Evolutionary conservation across 495 filamentous ascomycete genomes (phyloP), one percentile per base, ranked within the genome.

Genomic region (Cetradonia linearis): DNA sequence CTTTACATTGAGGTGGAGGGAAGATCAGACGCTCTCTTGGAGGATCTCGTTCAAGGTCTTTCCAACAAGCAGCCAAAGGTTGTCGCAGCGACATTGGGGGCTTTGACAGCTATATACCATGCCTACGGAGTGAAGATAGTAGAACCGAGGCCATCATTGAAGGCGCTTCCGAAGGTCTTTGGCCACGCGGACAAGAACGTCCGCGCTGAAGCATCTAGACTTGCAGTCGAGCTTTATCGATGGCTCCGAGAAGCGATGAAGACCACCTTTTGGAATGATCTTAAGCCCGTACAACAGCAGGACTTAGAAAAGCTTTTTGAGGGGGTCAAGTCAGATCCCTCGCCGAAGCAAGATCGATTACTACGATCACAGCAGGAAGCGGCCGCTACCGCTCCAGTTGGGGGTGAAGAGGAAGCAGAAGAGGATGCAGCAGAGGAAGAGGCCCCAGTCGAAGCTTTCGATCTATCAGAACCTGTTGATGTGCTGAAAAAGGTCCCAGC

Each of bases 191-290:
- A 99, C 78, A 99, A 99, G 72, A 97, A 96, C 69, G 94, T 99
- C 16, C 86, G 94, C 67, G 90, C 91, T 1, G 94, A 97, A 72
- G 88, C 89, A 31, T 92, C 93, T 54, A 90, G 86, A 64, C 77
- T 99, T 33, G 86, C 91, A 0, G 91, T 96, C 54, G 94, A 97
- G 67, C 81, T 99, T 48, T 99, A 97, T 72, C 78, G 94, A 70
- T 99, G 94, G 94, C 79, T 99, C 34, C 86, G 89, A 61, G 94
- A 99, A 59, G 94, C 91, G 2, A 97, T 99, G 81, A 99, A 99
- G 70, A 89, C 92, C 20, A 83, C 96, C 70, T 99, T 99, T 70
- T 99, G 91, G 89, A 82, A 81, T 46, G 94, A 97, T 46, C 72
- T 99, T 61, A 99, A 99, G 70, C 88, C 91, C 2, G 91, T 94